Conservation (phyloP, 2,329 filamentous ascomycete genomes). For the Nemania sp. region DNA sequence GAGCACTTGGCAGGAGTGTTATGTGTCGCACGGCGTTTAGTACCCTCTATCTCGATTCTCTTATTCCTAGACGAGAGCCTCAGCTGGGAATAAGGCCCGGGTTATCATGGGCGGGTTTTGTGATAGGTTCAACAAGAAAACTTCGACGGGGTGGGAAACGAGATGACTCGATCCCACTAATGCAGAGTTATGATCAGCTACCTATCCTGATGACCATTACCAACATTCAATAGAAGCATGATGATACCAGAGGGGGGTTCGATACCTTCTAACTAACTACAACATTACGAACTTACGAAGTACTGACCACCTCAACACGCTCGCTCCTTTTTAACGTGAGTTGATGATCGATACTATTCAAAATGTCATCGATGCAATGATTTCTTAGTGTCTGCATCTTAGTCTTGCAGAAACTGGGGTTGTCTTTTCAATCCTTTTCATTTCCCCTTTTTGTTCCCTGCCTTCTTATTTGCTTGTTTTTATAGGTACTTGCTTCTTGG, state of each 20-base stretch:
- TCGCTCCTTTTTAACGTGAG: background rate
- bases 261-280: background rate
- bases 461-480: too few relatives aligned
- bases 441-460: too few relatives aligned
- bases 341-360: background rate
- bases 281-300: background rate
- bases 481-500: too few relatives aligned
- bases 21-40: background rate
- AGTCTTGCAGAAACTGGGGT: too few relatives aligned
- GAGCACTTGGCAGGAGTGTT: background rate
- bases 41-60: too few relatives aligned
- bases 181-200: background rate
- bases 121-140: background rate
- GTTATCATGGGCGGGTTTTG: background rate
- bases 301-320: background rate
- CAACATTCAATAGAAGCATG: slow-evolving; percentile 3
- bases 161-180: background rate
- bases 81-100: background rate
- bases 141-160: background rate
- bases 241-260: background rate
- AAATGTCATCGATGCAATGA: too few relatives aligned
- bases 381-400: too few relatives aligned
- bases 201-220: background rate
- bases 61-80: too few relatives aligned
- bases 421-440: too few relatives aligned